Evolutionary conservation across 495 filamentous ascomycete genomes (phyloP).

Genomic region (Annulohypoxylon moriforme): DNA sequence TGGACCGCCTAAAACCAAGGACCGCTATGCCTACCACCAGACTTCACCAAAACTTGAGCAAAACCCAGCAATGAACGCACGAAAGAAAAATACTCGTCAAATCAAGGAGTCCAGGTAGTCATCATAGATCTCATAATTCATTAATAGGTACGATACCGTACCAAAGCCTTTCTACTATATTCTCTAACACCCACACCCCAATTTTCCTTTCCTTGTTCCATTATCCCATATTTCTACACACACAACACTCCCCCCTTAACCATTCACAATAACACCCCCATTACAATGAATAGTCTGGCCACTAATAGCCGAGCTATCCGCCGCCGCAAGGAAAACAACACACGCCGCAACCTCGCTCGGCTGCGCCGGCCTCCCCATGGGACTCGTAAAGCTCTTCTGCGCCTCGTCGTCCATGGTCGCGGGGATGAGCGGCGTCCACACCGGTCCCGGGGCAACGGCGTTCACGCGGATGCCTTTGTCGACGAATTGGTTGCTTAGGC

Average conservation of each 20-base stretch:
- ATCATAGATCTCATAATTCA: slow-evolving; percentile 24
- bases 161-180: not conserved
- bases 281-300: slow-evolving; percentile 76
- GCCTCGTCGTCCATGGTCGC: slow-evolving; percentile 78
- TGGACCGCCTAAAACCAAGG: too few species aligned
- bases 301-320: slow-evolving; percentile 75
- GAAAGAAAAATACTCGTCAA: too few species aligned
- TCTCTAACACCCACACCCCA: not conserved
- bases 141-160: not conserved
- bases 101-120: too few species aligned
- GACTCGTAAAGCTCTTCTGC: slow-evolving; percentile 77
- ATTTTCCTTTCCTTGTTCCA: not conserved
- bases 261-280: slow-evolving; percentile 71
- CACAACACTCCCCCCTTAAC: slow-evolving; percentile 48
- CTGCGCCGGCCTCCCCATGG: slow-evolving; percentile 83
- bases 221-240: not conserved
- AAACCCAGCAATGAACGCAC: too few species aligned
- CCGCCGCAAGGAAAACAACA: slow-evolving; percentile 85
- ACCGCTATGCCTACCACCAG: too few species aligned
- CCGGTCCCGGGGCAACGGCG: slow-evolving; percentile 79
- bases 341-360: slow-evolving; percentile 84
- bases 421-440: slow-evolving; percentile 88
- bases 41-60: too few species aligned
- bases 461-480: slow-evolving; percentile 83
- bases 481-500: slow-evolving; percentile 79